Base-by-base conservation (phyloP, 176 grass and related monocot species). In the Melocanna baccifera region DNA sequence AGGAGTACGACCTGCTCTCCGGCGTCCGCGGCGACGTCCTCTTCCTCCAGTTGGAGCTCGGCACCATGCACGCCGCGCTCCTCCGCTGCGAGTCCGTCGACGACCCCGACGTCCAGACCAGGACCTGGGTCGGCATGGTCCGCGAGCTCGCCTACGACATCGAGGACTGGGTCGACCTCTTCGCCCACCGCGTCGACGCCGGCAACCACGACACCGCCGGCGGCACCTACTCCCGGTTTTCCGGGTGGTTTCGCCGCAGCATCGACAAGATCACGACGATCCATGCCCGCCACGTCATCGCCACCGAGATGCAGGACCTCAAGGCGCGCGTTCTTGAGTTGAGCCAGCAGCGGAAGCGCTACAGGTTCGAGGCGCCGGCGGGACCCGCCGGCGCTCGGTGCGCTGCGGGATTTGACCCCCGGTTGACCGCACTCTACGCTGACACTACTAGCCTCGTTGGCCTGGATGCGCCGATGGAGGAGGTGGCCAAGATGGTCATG, bases 141-240 rank as follows among this genome's bases (percentile, higher is more conserved):
- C 87, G 87, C 58, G 81, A 88, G 58, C 67, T 84, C 47, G 75
- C 81, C 20, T 84, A 58, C 75, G 87, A 79, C 57, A 40, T 71
- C 29, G 76, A 72, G 67, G 87, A 89, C 69, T 89, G 81, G 87
- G 69, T 84, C 5, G 81, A 89, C 48, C 59, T 80, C 61, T 80
- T 89, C 75, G 15, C 48, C 75, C 41, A 84, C 87, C 75, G 81
- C 22, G 68, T 84, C 87, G 59, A 84, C 39, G 82, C 59, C 82
- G 71, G 43, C 70, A 19, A 4, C 41, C 28, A 37, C 30, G 66
- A n/a, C 48, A 26, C 36, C 37, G 9, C 18, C 1, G 15, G 3
- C 7, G 48, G 25, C 2, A 0, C 36, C 23, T 34, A 34, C 39
- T 47, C 10, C 6, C 0, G 58, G 4, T 7, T 84, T 0, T 23